A percentile compares a stretch with the other conserved stretches of the same genome.
Evolutionary conservation across 2,329 filamentous ascomycete genomes (phyloP).

Genomic region (Albophoma yamanashiensis): DNA sequence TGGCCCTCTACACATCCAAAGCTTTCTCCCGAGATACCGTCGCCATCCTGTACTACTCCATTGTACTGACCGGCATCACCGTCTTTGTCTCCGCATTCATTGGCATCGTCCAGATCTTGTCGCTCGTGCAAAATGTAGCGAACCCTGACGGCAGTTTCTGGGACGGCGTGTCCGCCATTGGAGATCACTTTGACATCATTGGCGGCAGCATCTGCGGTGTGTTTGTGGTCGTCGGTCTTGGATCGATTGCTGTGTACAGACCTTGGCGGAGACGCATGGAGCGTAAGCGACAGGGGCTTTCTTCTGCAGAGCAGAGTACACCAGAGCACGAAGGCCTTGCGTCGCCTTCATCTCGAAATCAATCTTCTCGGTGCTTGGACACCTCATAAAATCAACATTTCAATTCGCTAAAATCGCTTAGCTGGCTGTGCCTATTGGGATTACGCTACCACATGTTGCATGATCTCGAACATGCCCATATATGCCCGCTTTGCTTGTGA

Average conservation of each 20-base stretch:
- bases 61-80: conserved; percentile 74
- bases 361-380: not conserved
- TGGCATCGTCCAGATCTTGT: conserved; percentile 74
- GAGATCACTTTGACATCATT: conserved; percentile 77
- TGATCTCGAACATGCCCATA: not conserved
- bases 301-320: not conserved
- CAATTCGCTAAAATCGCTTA: not conserved
- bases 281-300: conserved; percentile 8
- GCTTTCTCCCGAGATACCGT: conserved; percentile 69
- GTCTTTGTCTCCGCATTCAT: conserved; percentile 79
- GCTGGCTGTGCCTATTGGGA: not conserved
- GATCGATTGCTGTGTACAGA: conserved; percentile 65
- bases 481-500: not conserved
- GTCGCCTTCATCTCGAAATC: not conserved
- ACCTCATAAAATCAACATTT: not conserved
- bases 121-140: conserved; percentile 65
- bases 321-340: not conserved
- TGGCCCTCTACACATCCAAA: conserved; percentile 78
- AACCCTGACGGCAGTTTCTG: conserved; percentile 71
- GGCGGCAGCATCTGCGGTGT: conserved; percentile 78
- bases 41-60: conserved; percentile 91
- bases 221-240: conserved; percentile 66
- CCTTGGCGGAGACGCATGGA: conserved; percentile 58
- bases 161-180: conserved; percentile 69
- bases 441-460: not conserved